Evolutionary conservation across 768 basidiomycete genomes (phyloP).

Genomic region (Trametes villosa): DNA sequence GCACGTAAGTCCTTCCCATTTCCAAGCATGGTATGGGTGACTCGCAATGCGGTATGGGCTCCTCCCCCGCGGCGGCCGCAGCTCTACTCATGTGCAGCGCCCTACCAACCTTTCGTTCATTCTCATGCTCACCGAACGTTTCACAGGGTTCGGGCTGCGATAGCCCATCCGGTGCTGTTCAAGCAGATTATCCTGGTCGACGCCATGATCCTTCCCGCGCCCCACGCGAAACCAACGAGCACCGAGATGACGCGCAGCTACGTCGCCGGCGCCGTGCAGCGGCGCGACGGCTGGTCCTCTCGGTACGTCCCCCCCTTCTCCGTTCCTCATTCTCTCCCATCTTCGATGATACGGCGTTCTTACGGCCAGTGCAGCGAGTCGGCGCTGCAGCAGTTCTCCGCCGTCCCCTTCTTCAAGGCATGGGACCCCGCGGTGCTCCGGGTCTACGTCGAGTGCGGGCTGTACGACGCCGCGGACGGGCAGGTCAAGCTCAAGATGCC

Average conservation of each 20-base stretch:
- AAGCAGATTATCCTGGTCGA: constrained; percentile 76
- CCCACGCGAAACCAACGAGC: not conserved
- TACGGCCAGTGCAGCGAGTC: constrained; percentile 58
- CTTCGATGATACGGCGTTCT: no score
- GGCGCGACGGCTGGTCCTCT: constrained; percentile 68
- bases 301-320: constrained; percentile 42
- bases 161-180: constrained; percentile 68
- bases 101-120: no score
- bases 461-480: constrained; percentile 44
- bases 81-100: no score
- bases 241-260: constrained; percentile 2
- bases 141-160: constrained; percentile 70
- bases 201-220: constrained; percentile 57
- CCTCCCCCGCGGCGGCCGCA: no score
- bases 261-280: constrained; percentile 45
- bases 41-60: no score
- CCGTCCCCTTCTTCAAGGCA: constrained; percentile 65
- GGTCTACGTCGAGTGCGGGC: constrained; percentile 62
- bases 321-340: not conserved
- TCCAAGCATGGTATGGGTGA: no score
- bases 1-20: constrained; percentile 53
- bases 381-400: constrained; percentile 52
- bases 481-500: constrained; percentile 67
- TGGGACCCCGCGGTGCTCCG: constrained; percentile 72
- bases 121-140: no score